Evolutionary conservation across 768 basidiomycete species (phyloP), one percentile per base, ranked within the genome.

Genomic region (Kondoa subrosea): DNA sequence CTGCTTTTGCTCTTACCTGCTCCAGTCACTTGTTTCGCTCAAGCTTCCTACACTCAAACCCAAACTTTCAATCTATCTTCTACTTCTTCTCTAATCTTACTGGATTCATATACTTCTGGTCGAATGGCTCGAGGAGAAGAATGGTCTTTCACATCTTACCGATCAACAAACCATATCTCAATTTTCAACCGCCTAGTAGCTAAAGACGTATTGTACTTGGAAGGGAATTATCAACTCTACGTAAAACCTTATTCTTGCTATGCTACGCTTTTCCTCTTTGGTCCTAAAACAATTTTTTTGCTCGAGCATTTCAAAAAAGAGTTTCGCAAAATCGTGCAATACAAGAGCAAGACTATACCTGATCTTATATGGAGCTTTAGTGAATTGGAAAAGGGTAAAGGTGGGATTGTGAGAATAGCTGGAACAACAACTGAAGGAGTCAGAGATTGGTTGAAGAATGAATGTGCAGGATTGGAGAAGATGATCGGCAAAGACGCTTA

Each of bases 81-180:
- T 57, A 66, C 76, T 1, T 74, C 86, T 8, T 88, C 87, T 15
- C 78, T 85, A 4, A 81, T 89, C 56, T 77, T 92, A 0, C 81
- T 97, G 17, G 93, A 96, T 75, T 95, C 91, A 89, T 79, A 90
- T 67, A 95, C 91, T 0, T 87, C 88, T 1, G 93, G 93, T 14
- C 83, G 93, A 34, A 85, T 83, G 75, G 82, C 85, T 4, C 80
- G 84, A 29, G 87, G 88, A 32, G 93, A 97, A 74, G 85, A 88
- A 64, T 97, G 93, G 93, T 84, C 77, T 1, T 92, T 96, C 76
- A 83, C 86, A 63, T 80, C 82, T 68, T 96, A 93, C 76, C 83
- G 85, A 75, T 91, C 88, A 72, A 77, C 83, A 66, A 97, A 96
- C 76, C 90, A 93, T 76, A 78, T 97, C 15, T 83, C 83, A 74